These are phyloP conservation scores for Raphanus sativus DNA, from an alignment of 345 rosid genomes.

Conservation along the genomic window DNA sequence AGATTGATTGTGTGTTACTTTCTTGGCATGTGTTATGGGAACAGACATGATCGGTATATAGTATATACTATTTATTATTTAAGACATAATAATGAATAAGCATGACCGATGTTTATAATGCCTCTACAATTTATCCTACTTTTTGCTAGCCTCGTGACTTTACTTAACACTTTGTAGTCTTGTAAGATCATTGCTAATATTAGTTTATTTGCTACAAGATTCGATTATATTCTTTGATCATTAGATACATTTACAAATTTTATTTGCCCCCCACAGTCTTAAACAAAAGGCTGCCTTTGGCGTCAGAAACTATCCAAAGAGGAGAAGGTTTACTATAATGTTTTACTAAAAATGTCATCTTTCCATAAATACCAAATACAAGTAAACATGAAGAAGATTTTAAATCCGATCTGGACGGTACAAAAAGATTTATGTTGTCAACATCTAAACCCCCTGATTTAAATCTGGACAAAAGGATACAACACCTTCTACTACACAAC, in stretches of 20 bases:
- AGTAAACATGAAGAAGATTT: neutral
- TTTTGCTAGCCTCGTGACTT: slow-evolving; percentile 31
- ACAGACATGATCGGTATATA: slow-evolving; percentile 34
- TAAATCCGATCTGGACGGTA: neutral
- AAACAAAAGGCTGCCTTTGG: neutral
- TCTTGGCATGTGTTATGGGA: slow-evolving; percentile 38
- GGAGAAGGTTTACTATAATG: neutral
- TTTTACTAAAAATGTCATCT: neutral
- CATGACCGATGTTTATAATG: slow-evolving; percentile 36
- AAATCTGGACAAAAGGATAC: neutral
- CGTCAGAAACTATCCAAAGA: slow-evolving; percentile 1
- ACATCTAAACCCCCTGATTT: neutral
- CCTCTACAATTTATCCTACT: slow-evolving; percentile 19
- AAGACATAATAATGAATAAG: slow-evolving; percentile 38
- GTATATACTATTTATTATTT: slow-evolving; percentile 25
- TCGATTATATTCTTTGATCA: slow-evolving; percentile 2
- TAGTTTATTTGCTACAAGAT: neutral
- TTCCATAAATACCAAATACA: neutral
- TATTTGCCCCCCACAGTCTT: neutral
- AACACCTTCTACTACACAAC: neutral
- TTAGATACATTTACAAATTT: slow-evolving; percentile 8
- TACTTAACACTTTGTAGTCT: slow-evolving; percentile 33
- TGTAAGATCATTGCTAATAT: slow-evolving; percentile 30
- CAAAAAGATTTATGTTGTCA: neutral
- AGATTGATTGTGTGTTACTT: slow-evolving; percentile 35